A percentile compares a stretch with the other conserved stretches of the same genome.
Conservation (phyloP, 352 stramenopile genomes). For the Globisporangium takayamanum region DNA sequence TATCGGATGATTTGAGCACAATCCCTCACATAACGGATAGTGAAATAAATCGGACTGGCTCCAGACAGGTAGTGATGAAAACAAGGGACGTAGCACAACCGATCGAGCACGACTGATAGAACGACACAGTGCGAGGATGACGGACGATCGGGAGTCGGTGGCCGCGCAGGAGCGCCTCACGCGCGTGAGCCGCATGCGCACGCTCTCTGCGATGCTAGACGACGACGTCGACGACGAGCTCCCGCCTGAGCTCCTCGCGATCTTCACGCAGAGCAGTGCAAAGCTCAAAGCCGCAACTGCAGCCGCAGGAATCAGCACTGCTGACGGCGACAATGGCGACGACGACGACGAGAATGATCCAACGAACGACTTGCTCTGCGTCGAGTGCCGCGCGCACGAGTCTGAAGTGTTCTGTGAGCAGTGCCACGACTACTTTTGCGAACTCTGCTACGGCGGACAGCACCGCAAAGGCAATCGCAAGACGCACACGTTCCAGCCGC, state of each 20-base stretch:
- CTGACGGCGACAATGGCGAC: constrained; percentile 1
- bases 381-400: constrained; percentile 64
- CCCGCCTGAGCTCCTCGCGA: constrained; percentile 33
- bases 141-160: background rate
- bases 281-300: constrained; percentile 6
- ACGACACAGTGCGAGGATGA: background rate
- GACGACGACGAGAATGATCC: constrained; percentile 14
- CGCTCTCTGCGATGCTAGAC: constrained; percentile 75
- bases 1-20: too few species aligned
- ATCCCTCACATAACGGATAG: too few species aligned
- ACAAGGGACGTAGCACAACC: background rate
- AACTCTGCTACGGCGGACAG: constrained; percentile 76
- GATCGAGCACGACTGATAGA: background rate
- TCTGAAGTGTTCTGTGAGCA: constrained; percentile 82
- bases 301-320: constrained; percentile 7
- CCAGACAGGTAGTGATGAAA: too few species aligned
- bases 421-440: constrained; percentile 87
- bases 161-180: constrained; percentile 26
- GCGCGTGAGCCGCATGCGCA: constrained; percentile 65
- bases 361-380: constrained; percentile 45
- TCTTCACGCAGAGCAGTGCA: constrained; percentile 29
- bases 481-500: constrained; percentile 72
- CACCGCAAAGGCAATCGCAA: constrained; percentile 80
- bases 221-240: constrained; percentile 59
- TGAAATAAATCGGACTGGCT: too few species aligned